A percentile compares a stretch with the other conserved stretches of the same genome.
Evolutionary conservation across 768 basidiomycete species (phyloP).

Genomic region (Jaapia argillacea): DNA sequence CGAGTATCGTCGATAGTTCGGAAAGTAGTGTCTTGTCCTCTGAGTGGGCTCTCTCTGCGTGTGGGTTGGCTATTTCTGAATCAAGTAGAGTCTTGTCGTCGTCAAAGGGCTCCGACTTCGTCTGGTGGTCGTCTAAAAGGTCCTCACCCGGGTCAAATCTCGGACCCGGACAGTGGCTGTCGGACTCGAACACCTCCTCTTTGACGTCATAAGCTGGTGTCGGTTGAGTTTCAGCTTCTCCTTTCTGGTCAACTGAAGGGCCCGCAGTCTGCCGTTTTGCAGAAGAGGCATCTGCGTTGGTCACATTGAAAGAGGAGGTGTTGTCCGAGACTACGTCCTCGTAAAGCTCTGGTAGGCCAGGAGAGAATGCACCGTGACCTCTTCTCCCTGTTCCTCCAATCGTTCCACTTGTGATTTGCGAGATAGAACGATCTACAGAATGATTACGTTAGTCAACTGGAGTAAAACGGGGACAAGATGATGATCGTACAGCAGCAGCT

Average conservation of each 20-base stretch:
- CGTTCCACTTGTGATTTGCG: constrained; percentile 57
- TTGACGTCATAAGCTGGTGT: background rate
- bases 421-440: constrained; percentile 71
- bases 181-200: too few species aligned
- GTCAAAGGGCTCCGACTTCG: background rate
- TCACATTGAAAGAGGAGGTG: too few species aligned
- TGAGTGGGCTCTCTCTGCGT: background rate
- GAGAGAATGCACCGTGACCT: constrained; percentile 74
- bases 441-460: too few species aligned
- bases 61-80: background rate
- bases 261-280: too few species aligned
- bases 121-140: background rate
- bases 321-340: too few species aligned
- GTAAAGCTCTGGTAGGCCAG: constrained; percentile 49
- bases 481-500: constrained; percentile 63
- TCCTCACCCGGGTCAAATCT: too few species aligned
- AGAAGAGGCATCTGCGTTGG: too few species aligned
- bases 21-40: background rate
- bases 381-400: constrained; percentile 62
- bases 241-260: too few species aligned
- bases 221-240: background rate
- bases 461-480: background rate
- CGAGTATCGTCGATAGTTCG: too few species aligned
- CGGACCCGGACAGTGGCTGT: too few species aligned
- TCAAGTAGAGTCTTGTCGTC: background rate